Base-by-base conservation (phyloP, 371 early-diverging fungal species). In the Gilbertella persicaria region DNA sequence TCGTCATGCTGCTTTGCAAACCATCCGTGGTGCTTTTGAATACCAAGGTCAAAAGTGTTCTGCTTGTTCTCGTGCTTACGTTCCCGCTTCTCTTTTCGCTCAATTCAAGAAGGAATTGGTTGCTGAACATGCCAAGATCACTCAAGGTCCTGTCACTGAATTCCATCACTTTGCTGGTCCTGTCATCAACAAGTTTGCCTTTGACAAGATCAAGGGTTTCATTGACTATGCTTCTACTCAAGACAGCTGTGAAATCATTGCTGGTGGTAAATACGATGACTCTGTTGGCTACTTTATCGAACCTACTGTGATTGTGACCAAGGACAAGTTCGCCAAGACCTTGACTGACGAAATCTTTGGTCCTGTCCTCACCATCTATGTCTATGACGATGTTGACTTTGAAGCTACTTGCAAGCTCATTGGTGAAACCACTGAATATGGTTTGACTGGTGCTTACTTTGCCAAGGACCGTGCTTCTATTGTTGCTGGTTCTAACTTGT, bases 1-100 rank as follows among this genome's bases (percentile, higher is more conserved):
- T 73, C 66, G 53, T 30, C 74, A 74, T 14, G 78, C 78, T 35
- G 78, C 75, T 51, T 49, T 78, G 36, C 91, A 94, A 72, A 95
- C 97, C 41, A 86, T 98, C 64, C 90, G 99, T 54, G 85, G 87
- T 24, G 87, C 93, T 0, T 98, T 98, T 67, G 99, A 98, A 82
- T 98, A 90, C 87, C 92, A 89, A 80, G 80, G 99, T 36, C 98
- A 98, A 73, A 98, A 97, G 81, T 98, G 98, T 80, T 95, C 95
- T 49, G 98, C 98, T 26, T 89, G 90, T 66, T 93, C 94, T 49
- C 89, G 89, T 66, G 81, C 83, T 60, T 98, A 97, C 67, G 87
- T 91, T 29, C 96, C 99, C 38, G 88, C 90, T 58, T 86, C 80
- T 60, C 67, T 90, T 47, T 91, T 88, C 82, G 71, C 80, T 30